Evolutionary conservation across 1,139 yeast species (phyloP), one percentile per base, ranked within the genome.

Genomic region (Yamadazyma aaseri): DNA sequence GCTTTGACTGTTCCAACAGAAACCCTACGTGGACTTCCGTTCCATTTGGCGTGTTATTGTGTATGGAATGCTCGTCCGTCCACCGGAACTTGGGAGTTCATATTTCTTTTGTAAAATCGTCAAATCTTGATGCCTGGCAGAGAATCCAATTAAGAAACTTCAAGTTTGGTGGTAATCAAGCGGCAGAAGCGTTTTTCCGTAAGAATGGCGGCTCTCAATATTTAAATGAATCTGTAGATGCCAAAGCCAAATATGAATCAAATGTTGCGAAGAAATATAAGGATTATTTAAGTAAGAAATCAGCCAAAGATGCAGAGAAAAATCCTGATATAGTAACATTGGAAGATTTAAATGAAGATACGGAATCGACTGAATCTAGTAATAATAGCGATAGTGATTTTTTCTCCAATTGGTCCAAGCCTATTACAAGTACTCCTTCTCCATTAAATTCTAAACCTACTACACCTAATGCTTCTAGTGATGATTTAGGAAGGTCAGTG

Each of bases 121-220:
- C 95, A 28, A 87, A 86, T 43, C 73, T 92, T 72, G 98, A 92
- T 61, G 64, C 73, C 38, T 92, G 97, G 96, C 86, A 90, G 36
- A 74, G 89, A 44, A 81, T 80, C 47, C 96, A 92, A 59, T 69
- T 92, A 56, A 75, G 96, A 53, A 79, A 87, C 55, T 87, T 92
- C 76, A 89, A 90, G 55, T 77, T 84, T 41, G 97, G 97, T 35
- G 98, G 97, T 13, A 92, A 92, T 60, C 81, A 81, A 50, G 75
- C 73, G 31, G 96, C 96, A 28, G 79, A 81, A 46, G 96, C 86
- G 39, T 92, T 78, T 52, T 85, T 85, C 58, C 60, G 76, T 48
- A 86, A 86, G 60, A 81, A 89, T 53, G 96, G 96, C 29, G 97
- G 96, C 12, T 71, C 86, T 17, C 79, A 79, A 51, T 81, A 65